phyloP scores from a whole-genome alignment of 176 grass and related monocot genomes.

The Panicum miliaceum region DNA sequence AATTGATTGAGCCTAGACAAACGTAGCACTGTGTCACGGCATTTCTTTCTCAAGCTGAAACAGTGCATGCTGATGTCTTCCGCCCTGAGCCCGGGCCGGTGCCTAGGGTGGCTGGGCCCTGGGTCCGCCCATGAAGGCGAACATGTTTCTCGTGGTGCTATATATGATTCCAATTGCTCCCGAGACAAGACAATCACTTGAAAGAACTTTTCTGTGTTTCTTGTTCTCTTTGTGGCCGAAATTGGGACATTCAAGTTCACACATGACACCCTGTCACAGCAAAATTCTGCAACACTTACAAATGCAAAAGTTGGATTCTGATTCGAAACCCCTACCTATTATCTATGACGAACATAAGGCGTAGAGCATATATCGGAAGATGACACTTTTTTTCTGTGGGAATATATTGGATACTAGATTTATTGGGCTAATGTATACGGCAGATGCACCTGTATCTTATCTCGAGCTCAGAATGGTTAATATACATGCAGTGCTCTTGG shows the following conservation, averaged over 20 bases:
- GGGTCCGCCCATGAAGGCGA: too few species aligned
- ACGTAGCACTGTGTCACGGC: too few species aligned
- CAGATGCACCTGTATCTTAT: background rate
- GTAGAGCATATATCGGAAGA: slow-evolving; percentile 27
- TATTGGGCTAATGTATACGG: background rate
- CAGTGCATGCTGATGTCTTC: too few species aligned
- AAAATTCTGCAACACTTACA: background rate
- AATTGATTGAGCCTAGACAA: too few species aligned
- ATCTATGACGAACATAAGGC: background rate
- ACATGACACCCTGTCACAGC: background rate
- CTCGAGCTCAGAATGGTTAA: background rate
- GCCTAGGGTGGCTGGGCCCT: too few species aligned
- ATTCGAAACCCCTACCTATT: slow-evolving; percentile 11
- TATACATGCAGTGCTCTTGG: background rate
- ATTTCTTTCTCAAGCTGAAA: too few species aligned
- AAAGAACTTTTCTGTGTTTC: background rate
- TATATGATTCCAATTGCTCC: background rate
- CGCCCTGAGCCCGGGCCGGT: too few species aligned
- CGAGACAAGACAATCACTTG: slow-evolving; percentile 3
- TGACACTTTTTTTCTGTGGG: background rate
- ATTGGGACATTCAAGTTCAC: slow-evolving; percentile 1
- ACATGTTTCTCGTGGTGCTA: slow-evolving; percentile 18
- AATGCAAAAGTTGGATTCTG: background rate
- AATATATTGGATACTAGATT: slow-evolving; percentile 13
- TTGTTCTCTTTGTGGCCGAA: background rate